A percentile compares a stretch with the other conserved stretches of the same genome.
Evolutionary conservation across 805 yeast species (phyloP).

Genomic region (Cyberlindnera mississippiensis): DNA sequence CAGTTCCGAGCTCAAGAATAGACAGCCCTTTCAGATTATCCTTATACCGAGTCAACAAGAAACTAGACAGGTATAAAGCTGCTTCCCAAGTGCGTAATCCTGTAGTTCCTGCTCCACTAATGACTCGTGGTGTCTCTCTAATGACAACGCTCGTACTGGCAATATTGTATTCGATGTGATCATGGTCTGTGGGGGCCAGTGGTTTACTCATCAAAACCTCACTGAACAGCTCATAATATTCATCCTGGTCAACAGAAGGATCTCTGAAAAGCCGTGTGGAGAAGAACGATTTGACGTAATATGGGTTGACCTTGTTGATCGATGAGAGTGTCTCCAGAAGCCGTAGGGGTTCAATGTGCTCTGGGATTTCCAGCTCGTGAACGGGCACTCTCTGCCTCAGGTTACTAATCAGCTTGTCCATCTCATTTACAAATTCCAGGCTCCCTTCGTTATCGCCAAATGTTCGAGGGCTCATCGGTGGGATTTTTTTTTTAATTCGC

Average conservation of each 20-base stretch:
- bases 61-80: slow-evolving; percentile 60
- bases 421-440: too few relatives aligned
- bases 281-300: slow-evolving; percentile 46
- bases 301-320: slow-evolving; percentile 39
- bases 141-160: slow-evolving; percentile 31
- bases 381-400: slow-evolving; percentile 25
- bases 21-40: slow-evolving; percentile 22
- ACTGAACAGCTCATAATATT: slow-evolving; percentile 32
- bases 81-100: slow-evolving; percentile 96
- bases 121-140: slow-evolving; percentile 57
- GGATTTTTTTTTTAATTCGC: too few relatives aligned
- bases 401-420: slow-evolving; percentile 19
- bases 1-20: slow-evolving; percentile 78
- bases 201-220: slow-evolving; percentile 25
- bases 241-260: slow-evolving; percentile 37
- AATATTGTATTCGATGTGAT: slow-evolving; percentile 32
- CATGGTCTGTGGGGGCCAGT: slow-evolving; percentile 27
- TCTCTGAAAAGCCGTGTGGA: slow-evolving; percentile 36
- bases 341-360: slow-evolving; percentile 10
- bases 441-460: too few relatives aligned
- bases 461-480: too few relatives aligned
- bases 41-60: slow-evolving; percentile 29
- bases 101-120: slow-evolving; percentile 78
- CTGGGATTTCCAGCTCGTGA: slow-evolving; percentile 10
- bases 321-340: slow-evolving; percentile 21